Evolutionary conservation across 108 stramenopile genomes (phyloP).

Genomic region (Nannochloropsis oceanica): DNA sequence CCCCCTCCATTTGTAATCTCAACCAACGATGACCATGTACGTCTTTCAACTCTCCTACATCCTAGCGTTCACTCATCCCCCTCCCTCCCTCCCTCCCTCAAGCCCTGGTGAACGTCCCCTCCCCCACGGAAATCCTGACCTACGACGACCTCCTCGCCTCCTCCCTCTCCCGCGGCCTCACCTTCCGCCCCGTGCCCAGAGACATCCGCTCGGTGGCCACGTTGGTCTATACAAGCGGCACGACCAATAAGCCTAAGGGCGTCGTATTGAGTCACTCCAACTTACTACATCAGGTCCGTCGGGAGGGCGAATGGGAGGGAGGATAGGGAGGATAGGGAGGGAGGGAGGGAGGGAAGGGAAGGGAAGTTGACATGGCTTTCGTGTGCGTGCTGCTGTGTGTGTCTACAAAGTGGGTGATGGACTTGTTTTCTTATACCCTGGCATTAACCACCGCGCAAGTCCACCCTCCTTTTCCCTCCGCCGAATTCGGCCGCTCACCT

Average conservation of each 20-base stretch:
- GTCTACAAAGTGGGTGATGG: no score
- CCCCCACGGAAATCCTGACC: not conserved
- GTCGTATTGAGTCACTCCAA: constrained; percentile 73
- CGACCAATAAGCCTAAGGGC: constrained; percentile 86
- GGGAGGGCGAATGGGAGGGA: not conserved
- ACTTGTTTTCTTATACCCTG: no score
- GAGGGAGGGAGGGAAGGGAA: not conserved
- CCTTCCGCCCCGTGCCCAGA: not conserved
- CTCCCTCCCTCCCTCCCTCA: no score
- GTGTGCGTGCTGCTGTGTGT: no score
- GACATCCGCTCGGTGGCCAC: constrained; percentile 55
- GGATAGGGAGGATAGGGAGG: not conserved
- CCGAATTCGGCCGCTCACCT: no score
- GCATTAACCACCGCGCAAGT: no score
- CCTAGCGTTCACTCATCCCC: no score
- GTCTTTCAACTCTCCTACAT: no score
- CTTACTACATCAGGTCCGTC: constrained; percentile 40
- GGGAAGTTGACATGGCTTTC: no score
- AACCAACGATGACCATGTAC: not conserved
- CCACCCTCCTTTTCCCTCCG: no score
- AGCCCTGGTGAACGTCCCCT: not conserved
- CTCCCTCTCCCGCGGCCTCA: not conserved
- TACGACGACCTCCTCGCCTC: constrained; percentile 1
- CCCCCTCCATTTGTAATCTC: not conserved
- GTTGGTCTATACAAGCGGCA: constrained; percentile 91